These are phyloP conservation scores for Xylaria longipes DNA, from an alignment of 495 filamentous ascomycete genomes.

Conservation along the genomic window DNA sequence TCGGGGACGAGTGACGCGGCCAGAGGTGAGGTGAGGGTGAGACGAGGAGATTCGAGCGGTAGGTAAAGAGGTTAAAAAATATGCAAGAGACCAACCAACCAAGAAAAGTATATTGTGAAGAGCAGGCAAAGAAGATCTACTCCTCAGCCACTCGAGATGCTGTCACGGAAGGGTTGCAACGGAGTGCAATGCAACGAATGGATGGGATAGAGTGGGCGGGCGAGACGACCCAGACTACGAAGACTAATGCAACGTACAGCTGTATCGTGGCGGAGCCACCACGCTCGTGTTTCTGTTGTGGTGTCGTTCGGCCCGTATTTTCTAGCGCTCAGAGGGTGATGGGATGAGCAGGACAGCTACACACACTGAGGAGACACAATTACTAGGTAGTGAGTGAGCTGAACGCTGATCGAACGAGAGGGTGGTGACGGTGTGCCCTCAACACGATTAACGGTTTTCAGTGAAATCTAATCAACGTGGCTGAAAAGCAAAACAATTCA, in stretches of 20 bases:
- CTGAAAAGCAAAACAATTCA: background rate
- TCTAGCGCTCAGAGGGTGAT: background rate
- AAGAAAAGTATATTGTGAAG: background rate
- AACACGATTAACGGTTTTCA: background rate
- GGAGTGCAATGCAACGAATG: background rate
- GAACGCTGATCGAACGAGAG: background rate
- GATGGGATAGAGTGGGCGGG: background rate
- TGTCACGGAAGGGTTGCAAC: slow-evolving; percentile 1
- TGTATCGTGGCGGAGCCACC: slow-evolving; percentile 21
- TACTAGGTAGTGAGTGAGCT: background rate
- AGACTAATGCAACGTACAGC: slow-evolving; percentile 16
- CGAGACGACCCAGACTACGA: slow-evolving; percentile 3
- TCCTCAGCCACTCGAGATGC: background rate
- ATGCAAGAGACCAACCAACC: background rate
- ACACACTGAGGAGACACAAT: background rate
- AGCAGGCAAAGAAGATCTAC: background rate
- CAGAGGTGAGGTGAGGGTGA: background rate
- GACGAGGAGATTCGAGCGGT: background rate
- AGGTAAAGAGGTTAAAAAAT: background rate
- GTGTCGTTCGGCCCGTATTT: slow-evolving; percentile 14
- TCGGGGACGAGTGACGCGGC: slow-evolving; percentile 12
- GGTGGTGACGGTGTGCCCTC: background rate
- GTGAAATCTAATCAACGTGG: background rate
- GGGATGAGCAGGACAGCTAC: slow-evolving; percentile 3
- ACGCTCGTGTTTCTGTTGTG: slow-evolving; percentile 16